Percentiles rank a stretch among this genome's conserved stretches.
These are phyloP conservation scores for Stentor coeruleus DNA, from an alignment of 73 alveolate genomes.

Conservation along the genomic window DNA sequence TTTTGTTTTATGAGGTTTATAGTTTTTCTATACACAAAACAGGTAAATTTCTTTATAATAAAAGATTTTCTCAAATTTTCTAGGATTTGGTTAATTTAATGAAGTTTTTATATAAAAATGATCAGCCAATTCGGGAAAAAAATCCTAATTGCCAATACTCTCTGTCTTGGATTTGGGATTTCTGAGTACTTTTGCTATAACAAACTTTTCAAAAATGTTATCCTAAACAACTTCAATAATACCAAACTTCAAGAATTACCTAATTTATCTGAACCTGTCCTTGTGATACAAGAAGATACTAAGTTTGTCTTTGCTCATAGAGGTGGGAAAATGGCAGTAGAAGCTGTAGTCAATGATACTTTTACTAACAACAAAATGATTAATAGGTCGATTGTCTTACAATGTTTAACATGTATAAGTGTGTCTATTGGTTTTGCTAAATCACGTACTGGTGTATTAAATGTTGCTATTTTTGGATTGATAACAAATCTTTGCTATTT, in stretches of 20 bases:
- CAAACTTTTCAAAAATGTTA: background rate
- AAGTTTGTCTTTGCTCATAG: conserved; percentile 11
- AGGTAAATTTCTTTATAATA: too few species aligned
- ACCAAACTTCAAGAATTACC: background rate
- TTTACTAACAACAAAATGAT: background rate
- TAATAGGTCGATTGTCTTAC: background rate
- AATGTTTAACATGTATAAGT: background rate
- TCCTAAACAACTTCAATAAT: background rate
- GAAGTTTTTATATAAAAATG: too few species aligned
- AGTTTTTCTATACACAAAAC: too few species aligned
- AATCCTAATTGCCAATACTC: too few species aligned
- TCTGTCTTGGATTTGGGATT: too few species aligned
- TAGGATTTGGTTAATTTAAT: too few species aligned
- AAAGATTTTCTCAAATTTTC: too few species aligned
- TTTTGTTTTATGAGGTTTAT: too few species aligned
- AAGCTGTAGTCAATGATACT: background rate
- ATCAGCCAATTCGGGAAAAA: too few species aligned
- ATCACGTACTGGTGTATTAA: background rate
- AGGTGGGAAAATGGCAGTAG: conserved; percentile 18
- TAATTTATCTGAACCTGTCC: background rate
- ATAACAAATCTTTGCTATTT: background rate
- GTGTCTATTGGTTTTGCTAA: conserved; percentile 1
- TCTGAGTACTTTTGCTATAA: too few species aligned
- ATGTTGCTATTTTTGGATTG: background rate
- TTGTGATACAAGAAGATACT: background rate